Evolutionary conservation across 306 rosid species (phyloP).

Genomic region (Parietaria judaica): DNA sequence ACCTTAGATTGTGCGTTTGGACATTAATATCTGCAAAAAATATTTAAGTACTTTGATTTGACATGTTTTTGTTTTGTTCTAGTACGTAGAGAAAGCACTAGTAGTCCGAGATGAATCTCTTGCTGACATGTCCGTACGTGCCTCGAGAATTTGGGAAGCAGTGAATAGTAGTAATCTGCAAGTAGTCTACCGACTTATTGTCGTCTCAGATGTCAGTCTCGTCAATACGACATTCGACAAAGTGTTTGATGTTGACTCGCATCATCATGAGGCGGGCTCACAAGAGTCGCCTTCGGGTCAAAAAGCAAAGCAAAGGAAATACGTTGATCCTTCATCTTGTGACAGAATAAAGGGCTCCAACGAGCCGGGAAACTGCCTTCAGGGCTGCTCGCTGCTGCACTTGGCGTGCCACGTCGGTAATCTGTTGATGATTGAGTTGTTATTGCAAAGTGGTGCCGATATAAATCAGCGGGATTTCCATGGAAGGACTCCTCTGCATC

Average conservation of each 20-base stretch:
- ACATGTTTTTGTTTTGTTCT: constrained; percentile 13
- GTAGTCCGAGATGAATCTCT: constrained; percentile 42
- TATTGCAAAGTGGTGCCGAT: constrained; percentile 87
- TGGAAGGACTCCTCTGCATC: constrained; percentile 95
- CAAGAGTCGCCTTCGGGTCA: constrained; percentile 13
- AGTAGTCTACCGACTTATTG: constrained; percentile 70
- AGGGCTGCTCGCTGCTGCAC: constrained; percentile 79
- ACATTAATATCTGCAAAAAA: no score
- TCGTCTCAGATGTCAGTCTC: constrained; percentile 41
- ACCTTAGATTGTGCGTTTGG: neutral
- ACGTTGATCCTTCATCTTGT: constrained; percentile 48
- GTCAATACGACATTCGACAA: constrained; percentile 54
- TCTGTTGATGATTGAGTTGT: constrained; percentile 75
- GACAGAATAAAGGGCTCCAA: constrained; percentile 29
- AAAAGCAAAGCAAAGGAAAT: constrained; percentile 25
- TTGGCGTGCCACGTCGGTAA: constrained; percentile 62
- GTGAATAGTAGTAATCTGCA: constrained; percentile 46
- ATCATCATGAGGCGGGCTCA: constrained; percentile 29
- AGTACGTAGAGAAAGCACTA: constrained; percentile 78
- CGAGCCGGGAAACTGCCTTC: constrained; percentile 52
- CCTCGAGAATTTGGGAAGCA: constrained; percentile 63
- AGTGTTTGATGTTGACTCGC: constrained; percentile 24
- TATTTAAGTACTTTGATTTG: neutral
- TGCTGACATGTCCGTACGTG: constrained; percentile 34
- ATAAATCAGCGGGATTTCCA: constrained; percentile 63